Conservation (phyloP, 2,329 filamentous ascomycete species). For the Pseudogymnoascus sp. region DNA sequence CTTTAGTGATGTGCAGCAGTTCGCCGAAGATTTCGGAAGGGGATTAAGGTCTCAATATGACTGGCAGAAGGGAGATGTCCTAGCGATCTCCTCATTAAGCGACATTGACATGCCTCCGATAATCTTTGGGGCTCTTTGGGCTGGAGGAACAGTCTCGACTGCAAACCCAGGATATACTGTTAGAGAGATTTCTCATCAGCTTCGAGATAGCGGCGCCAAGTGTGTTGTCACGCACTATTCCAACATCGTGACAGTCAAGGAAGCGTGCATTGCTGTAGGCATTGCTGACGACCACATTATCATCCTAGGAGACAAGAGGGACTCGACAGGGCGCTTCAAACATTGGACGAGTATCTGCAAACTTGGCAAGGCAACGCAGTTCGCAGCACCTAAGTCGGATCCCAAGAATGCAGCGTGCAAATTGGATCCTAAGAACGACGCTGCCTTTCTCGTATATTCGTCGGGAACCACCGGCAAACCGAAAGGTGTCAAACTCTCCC, state of each 20-base stretch:
- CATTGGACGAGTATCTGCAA: conserved; percentile 62
- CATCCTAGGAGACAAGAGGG: conserved; percentile 60
- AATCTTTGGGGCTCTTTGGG: conserved; percentile 72
- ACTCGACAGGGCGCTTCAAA: conserved; percentile 49
- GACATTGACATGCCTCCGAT: conserved; percentile 69
- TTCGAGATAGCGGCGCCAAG: conserved; percentile 65
- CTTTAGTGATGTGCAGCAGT: conserved; percentile 53
- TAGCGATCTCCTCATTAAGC: conserved; percentile 77
- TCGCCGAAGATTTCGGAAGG: conserved; percentile 64
- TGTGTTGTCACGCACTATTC: conserved; percentile 64
- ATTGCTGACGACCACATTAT: conserved; percentile 64
- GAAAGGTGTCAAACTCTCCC: conserved; percentile 64
- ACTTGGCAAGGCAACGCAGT: conserved; percentile 53
- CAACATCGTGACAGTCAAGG: conserved; percentile 53
- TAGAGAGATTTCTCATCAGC: conserved; percentile 74
- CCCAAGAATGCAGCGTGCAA: conserved; percentile 33
- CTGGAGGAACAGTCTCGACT: conserved; percentile 67
- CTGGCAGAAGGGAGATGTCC: conserved; percentile 73
- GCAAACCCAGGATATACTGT: conserved; percentile 79
- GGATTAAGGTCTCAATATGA: conserved; percentile 64
- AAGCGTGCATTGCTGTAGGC: conserved; percentile 60
- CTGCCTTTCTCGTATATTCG: conserved; percentile 71
- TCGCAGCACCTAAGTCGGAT: conserved; percentile 48
- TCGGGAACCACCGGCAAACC: conserved; percentile 74
- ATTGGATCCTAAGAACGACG: conserved; percentile 23